Evolutionary conservation across 1,284 basidiomycete species (phyloP).

Genomic region (Paramarasmius palmivorus): DNA sequence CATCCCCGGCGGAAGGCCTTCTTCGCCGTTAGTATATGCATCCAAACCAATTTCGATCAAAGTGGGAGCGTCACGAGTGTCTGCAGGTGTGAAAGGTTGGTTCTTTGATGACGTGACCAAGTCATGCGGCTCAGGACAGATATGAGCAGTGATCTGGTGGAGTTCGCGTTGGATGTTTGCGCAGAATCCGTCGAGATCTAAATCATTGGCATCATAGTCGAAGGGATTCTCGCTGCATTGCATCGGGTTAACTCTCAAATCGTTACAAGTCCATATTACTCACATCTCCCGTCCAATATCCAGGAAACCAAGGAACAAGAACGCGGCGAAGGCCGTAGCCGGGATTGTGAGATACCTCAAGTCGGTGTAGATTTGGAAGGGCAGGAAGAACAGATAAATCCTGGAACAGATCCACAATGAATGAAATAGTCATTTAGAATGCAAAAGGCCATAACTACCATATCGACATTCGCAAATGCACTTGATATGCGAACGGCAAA

Average conservation of each 20-base stretch:
- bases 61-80: slow-evolving; percentile 55
- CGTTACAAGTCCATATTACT: slow-evolving; percentile 19
- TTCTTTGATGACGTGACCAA: slow-evolving; percentile 59
- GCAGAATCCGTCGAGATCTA: slow-evolving; percentile 69
- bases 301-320: slow-evolving; percentile 67
- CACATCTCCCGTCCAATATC: slow-evolving; percentile 73
- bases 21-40: slow-evolving; percentile 4
- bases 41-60: slow-evolving; percentile 39
- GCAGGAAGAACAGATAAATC: too few species aligned
- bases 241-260: background rate
- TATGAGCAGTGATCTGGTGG: slow-evolving; percentile 66
- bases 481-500: slow-evolving; percentile 70
- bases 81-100: slow-evolving; percentile 65
- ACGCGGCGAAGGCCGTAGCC: slow-evolving; percentile 59
- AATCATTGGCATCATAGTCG: slow-evolving; percentile 68
- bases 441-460: slow-evolving; percentile 39
- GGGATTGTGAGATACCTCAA: slow-evolving; percentile 60
- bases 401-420: slow-evolving; percentile 62
- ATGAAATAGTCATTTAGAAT: too few species aligned
- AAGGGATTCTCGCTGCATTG: slow-evolving; percentile 63
- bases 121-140: slow-evolving; percentile 46
- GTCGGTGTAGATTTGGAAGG: slow-evolving; percentile 59
- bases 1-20: slow-evolving; percentile 39
- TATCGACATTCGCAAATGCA: slow-evolving; percentile 62
- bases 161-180: slow-evolving; percentile 61